Percentiles rank a stretch among this genome's conserved stretches.
Evolutionary conservation across 805 yeast species (phyloP).

Genomic region (Pachysolen tannophilus): DNA sequence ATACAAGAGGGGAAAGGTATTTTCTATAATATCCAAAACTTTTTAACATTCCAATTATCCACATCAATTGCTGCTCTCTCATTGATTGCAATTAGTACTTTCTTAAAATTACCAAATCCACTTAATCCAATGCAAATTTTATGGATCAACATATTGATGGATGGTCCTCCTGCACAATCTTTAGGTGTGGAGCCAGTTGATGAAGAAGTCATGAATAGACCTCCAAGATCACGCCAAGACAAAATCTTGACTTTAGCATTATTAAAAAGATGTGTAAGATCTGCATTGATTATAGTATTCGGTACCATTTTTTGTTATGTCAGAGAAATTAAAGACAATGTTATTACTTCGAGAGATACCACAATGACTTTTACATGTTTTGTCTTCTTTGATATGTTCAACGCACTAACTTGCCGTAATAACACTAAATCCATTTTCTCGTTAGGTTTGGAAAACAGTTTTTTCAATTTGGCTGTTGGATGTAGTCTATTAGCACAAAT

Average conservation of each 20-base stretch:
- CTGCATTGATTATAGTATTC: slow-evolving; percentile 66
- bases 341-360: slow-evolving; percentile 88
- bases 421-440: slow-evolving; percentile 75
- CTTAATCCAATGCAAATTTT: slow-evolving; percentile 96
- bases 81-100: slow-evolving; percentile 77
- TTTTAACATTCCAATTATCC: slow-evolving; percentile 89
- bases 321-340: slow-evolving; percentile 76
- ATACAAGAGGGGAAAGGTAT: slow-evolving; percentile 98
- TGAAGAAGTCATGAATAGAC: slow-evolving; percentile 88
- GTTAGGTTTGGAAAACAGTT: slow-evolving; percentile 71
- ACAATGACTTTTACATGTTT: slow-evolving; percentile 99
- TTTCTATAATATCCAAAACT: slow-evolving; percentile 90
- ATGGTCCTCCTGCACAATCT: slow-evolving; percentile 98
- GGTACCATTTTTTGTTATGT: slow-evolving; percentile 88
- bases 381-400: slow-evolving; percentile 93
- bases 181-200: slow-evolving; percentile 97
- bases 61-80: slow-evolving; percentile 94
- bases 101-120: slow-evolving; percentile 87
- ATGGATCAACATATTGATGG: slow-evolving; percentile 97
- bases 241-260: slow-evolving; percentile 69
- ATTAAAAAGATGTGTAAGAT: slow-evolving; percentile 62
- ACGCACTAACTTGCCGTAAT: slow-evolving; percentile 91
- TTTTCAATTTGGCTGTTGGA: slow-evolving; percentile 91
- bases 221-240: slow-evolving; percentile 89
- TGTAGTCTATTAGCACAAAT: slow-evolving; percentile 86